These are phyloP conservation scores for Globisporangium orthogonon DNA, from an alignment of 352 stramenopile genomes.

Conservation along the genomic window DNA sequence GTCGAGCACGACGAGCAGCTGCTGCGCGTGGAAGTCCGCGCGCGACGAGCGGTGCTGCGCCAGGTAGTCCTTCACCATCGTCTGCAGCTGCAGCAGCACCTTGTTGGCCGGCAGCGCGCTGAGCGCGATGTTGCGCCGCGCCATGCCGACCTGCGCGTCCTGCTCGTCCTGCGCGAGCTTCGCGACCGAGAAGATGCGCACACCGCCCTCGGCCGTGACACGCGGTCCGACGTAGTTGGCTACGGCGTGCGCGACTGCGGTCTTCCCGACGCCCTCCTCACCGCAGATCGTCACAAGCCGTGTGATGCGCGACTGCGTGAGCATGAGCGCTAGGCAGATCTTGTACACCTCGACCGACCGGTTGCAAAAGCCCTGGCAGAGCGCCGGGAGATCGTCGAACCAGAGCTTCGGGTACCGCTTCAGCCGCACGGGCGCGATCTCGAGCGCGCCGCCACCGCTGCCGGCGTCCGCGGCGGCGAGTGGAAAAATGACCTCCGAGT, in stretches of 20 bases:
- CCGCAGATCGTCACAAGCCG: slow-evolving; percentile 70
- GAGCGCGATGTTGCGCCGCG: slow-evolving; percentile 38
- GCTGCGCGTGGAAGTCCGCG: slow-evolving; percentile 44
- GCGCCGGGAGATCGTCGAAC: slow-evolving; percentile 69
- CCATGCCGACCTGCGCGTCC: slow-evolving; percentile 43
- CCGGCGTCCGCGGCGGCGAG: slow-evolving; percentile 41
- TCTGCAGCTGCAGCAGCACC: slow-evolving; percentile 47
- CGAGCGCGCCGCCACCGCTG: slow-evolving; percentile 25
- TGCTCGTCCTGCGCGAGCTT: slow-evolving; percentile 55
- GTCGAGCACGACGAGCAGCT: slow-evolving; percentile 64
- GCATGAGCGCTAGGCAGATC: slow-evolving; percentile 69
- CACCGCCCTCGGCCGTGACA: slow-evolving; percentile 60
- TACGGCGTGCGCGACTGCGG: slow-evolving; percentile 60
- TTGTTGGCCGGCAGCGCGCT: slow-evolving; percentile 22
- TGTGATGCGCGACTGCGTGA: slow-evolving; percentile 70
- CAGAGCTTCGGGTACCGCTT: slow-evolving; percentile 71
- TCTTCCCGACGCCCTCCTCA: slow-evolving; percentile 75
- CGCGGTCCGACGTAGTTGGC: slow-evolving; percentile 76
- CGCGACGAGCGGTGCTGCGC: slow-evolving; percentile 33
- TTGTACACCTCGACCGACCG: slow-evolving; percentile 78
- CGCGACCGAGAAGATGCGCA: slow-evolving; percentile 59
- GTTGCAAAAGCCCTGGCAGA: slow-evolving; percentile 81
- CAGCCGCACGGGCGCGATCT: slow-evolving; percentile 42
- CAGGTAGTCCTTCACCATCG: slow-evolving; percentile 42
- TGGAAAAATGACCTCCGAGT: slow-evolving; percentile 81